Base-by-base conservation (phyloP, 352 stramenopile genomes). In the Phytophthora vignae region DNA sequence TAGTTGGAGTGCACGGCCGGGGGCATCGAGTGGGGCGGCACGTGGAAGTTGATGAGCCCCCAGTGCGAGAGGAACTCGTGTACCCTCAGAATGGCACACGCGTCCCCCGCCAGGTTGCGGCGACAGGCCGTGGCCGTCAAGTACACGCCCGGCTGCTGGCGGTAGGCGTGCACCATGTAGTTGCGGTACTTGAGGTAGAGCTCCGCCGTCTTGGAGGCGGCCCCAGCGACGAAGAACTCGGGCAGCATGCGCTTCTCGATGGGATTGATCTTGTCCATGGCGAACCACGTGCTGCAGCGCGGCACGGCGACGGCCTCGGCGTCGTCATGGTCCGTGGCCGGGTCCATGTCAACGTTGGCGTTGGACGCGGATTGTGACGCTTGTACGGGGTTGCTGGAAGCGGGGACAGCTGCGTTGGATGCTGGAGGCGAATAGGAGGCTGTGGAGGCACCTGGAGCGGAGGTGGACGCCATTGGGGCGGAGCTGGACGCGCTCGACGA, bases 111-210 rank as follows among this genome's bases (percentile, higher is more conserved):
- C 40, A 96, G 76, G 59, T 92, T 93, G 56, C 88, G 87, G 33
- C 88, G 88, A 67, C 88, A 96, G 6, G 88, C 87, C n/a, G 87
- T 96, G 29, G 88, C 88, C 27, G 88, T 94, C 25, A 96, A 67
- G 68, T 94, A 96, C 64, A 93, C 84, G 55, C 90, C 76, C 10
- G 88, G 88, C 69, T 93, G 84, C 71, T 93, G 85, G 40, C 87
- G 80, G 60, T 92, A 96, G 9, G 85, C 85, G 66, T 94, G 73
- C 40, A 96, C 79, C 87, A 94, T 96, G 69, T 91, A 96, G 74
- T 96, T 96, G 73, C 87, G 87, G 74, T 96, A 96, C 71, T 91
- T 93, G 58, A 94, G 79, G 74, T 96, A 96, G 14, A 94, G 65
- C 69, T 88, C 69, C 36, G 78, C 73, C 12, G 81, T 82, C 48